A percentile compares a stretch with the other conserved stretches of the same genome.
phyloP scores from a whole-genome alignment of 164 flowering plant genomes.

The Magnolia kwangsiensis region DNA sequence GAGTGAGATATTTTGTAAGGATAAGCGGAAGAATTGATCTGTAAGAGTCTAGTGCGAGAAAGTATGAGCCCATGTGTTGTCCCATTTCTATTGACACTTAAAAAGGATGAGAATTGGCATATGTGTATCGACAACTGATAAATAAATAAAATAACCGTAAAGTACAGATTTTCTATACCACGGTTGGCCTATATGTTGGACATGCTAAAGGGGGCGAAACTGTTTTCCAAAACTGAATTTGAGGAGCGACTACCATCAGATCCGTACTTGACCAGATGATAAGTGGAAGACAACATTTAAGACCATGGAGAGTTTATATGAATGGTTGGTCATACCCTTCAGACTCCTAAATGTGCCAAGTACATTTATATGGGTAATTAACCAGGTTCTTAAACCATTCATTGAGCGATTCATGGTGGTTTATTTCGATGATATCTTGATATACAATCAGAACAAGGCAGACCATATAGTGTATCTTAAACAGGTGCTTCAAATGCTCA shows the following conservation, averaged over 20 bases:
- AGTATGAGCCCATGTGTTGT: background rate
- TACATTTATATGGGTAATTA: conserved; percentile 7
- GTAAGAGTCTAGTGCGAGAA: background rate
- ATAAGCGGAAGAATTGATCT: background rate
- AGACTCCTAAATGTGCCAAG: background rate
- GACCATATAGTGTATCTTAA: too few relatives aligned
- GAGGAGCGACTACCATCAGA: background rate
- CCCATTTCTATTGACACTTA: background rate
- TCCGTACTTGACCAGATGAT: too few relatives aligned
- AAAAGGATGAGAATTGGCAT: background rate
- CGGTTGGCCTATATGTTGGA: background rate
- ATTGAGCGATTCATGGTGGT: background rate
- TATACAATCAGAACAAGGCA: too few relatives aligned
- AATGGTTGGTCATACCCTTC: background rate
- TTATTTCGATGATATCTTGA: too few relatives aligned
- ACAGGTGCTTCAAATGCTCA: too few relatives aligned
- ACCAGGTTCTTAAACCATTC: conserved; percentile 3
- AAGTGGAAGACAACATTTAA: too few relatives aligned
- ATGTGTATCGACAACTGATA: too few relatives aligned
- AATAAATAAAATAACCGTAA: too few relatives aligned
- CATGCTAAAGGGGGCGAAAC: background rate
- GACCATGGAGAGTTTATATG: background rate
- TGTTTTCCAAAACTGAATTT: conserved; percentile 1
- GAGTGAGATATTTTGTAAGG: too few relatives aligned
- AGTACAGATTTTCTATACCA: background rate